Base-by-base conservation (phyloP, 2,329 filamentous ascomycete genomes). In the Tolypocladium ophioglossoides region DNA sequence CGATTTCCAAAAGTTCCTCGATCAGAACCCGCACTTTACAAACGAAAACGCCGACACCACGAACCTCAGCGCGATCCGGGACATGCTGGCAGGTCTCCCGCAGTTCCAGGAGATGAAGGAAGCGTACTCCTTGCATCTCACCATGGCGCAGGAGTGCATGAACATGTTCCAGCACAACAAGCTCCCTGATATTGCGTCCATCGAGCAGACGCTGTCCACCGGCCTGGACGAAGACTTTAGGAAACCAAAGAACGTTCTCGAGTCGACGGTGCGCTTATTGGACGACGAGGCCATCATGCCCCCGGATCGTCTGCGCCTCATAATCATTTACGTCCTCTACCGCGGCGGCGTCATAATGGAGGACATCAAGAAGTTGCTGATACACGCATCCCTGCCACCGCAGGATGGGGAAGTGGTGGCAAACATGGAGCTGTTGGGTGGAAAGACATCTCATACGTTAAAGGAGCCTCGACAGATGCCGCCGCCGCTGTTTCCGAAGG, bases 111-210 rank as follows among this genome's bases (percentile, higher is more conserved):
- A 95, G 70, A 89, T 94, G 78, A 96, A 97, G 69, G 90, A 95
- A 66, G 86, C 89, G 2, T 99, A 97, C 69, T 94, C 91, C 0
- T 75, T 99, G 53, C 94, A 99, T 70, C 77, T 99, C 44, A 92
- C 85, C 61, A 97, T 99, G 92, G 94, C 94, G 2, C 88, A 96
- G 67, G 91, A 96, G 67, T 95, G 91, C 68, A 97, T 97, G 91
- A 90, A 90, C 62, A 82, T 88, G 39, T 99, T 99, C 63, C 85
- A 95, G 66, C 76, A 83, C 52, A 82, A 86, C 67, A 96, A 95
- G 66, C 77, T 99, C 8, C 80, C 87, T 8, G 94, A 99, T 64
- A 78, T 97, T 55, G 91, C 91, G 14, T 86, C 87, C 0, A 80
- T 91, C 7, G 94, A 99, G 71, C 94, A 97, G 77, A 89, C 84